Conservation (phyloP, 345 rosid species). For the Eutrema heterophyllum region DNA sequence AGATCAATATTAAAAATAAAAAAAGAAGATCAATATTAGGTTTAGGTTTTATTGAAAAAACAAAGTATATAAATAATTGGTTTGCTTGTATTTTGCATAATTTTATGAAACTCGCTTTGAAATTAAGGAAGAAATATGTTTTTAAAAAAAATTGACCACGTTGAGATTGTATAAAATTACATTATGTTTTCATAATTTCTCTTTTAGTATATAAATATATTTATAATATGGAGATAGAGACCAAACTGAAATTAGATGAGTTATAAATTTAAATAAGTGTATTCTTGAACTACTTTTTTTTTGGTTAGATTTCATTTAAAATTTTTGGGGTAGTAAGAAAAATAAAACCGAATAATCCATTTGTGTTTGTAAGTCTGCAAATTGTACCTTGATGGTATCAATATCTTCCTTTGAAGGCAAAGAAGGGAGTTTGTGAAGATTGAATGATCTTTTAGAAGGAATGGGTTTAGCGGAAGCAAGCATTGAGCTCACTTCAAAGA, state of each 20-base stretch:
- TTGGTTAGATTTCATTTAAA: neutral
- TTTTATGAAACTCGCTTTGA: neutral
- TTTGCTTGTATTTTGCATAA: neutral
- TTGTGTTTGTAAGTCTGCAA: neutral
- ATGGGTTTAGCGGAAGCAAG: constrained; percentile 39
- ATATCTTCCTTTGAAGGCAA: constrained; percentile 41
- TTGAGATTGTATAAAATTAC: neutral
- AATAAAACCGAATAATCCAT: neutral
- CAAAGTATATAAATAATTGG: neutral
- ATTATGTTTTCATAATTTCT: neutral
- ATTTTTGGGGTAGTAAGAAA: neutral
- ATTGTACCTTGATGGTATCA: constrained; percentile 41
- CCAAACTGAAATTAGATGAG: neutral
- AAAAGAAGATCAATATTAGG: too few relatives aligned
- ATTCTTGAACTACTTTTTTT: neutral
- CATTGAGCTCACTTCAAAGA: constrained; percentile 44
- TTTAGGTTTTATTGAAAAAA: too few relatives aligned
- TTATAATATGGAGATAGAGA: neutral
- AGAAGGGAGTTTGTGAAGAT: constrained; percentile 31
- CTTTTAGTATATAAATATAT: neutral
- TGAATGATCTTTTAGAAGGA: constrained; percentile 15
- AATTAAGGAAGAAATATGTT: neutral
- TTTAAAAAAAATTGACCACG: neutral
- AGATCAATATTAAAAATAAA: too few relatives aligned
- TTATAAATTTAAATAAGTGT: neutral